Evolutionary conservation across 23 red algal genomes (phyloP).

Genomic region (Gracilaria domingensis): DNA sequence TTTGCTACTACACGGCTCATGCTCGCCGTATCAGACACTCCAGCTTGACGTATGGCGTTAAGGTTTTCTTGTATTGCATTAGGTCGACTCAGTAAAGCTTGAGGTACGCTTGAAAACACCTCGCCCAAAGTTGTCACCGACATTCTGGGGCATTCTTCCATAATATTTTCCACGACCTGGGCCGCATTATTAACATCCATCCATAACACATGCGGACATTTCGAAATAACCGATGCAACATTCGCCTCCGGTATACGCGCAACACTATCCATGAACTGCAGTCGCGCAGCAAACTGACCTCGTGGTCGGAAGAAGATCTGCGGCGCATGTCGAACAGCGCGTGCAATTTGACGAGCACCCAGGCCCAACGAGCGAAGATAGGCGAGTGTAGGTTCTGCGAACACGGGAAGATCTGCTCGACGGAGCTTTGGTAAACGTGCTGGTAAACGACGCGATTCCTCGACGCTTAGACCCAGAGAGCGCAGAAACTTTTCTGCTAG

Average conservation of each 20-base stretch:
- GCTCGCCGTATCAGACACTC: conserved; percentile 4
- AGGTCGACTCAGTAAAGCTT: conserved; percentile 50
- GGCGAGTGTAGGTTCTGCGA: conserved; percentile 51
- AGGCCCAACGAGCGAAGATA: conserved; percentile 61
- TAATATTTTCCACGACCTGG: conserved; percentile 10
- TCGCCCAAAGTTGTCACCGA: conserved; percentile 28
- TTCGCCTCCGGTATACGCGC: conserved; percentile 17
- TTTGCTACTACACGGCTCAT: conserved; percentile 61
- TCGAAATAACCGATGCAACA: conserved; percentile 32
- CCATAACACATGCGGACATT: conserved; percentile 80
- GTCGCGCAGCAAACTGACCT: conserved; percentile 11
- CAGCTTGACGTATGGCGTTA: conserved; percentile 27
- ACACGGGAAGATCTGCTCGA: conserved; percentile 15
- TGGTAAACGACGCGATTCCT: conserved; percentile 53
- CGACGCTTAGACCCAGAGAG: conserved; percentile 75
- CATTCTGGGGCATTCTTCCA: conserved; percentile 40
- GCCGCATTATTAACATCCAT: conserved; percentile 54
- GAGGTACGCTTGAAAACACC: conserved; percentile 65
- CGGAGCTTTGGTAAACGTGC: conserved; percentile 36
- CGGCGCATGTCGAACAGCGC: conserved; percentile 59
- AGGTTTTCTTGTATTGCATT: conserved; percentile 17
- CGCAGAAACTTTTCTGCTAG: conserved; percentile 29
- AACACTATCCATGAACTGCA: conserved; percentile 28
- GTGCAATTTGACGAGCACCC: conserved; percentile 16
- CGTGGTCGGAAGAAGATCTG: conserved; percentile 50